Conservation (phyloP, 345 rosid species). For the Heritiera littoralis region DNA sequence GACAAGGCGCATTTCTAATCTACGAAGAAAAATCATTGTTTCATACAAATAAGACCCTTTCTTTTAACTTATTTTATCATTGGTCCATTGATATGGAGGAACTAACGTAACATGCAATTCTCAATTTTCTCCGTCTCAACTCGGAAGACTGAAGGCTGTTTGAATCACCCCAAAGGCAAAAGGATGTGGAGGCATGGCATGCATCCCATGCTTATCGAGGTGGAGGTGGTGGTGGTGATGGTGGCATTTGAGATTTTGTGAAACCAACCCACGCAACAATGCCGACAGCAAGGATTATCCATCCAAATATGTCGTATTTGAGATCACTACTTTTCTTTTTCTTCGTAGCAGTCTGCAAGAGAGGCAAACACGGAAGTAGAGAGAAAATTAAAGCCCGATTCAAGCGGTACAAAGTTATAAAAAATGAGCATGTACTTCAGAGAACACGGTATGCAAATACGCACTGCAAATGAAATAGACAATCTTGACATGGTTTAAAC, state of each 20-base stretch:
- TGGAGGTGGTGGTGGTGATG: conserved; percentile 39
- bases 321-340: conserved; percentile 66
- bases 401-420: background rate
- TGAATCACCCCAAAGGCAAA: background rate
- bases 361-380: background rate
- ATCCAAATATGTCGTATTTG: conserved; percentile 75
- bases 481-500: background rate
- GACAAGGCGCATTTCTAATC: background rate
- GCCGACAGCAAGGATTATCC: conserved; percentile 86
- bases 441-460: background rate
- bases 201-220: conserved; percentile 32
- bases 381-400: background rate
- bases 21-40: background rate
- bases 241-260: conserved; percentile 70
- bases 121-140: conserved; percentile 21
- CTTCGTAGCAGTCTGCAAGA: conserved; percentile 51
- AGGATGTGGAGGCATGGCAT: background rate
- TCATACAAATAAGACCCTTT: background rate
- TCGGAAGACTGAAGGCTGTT: background rate
- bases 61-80: background rate
- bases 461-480: background rate
- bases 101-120: conserved; percentile 15
- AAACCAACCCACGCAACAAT: conserved; percentile 80
- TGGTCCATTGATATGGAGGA: conserved; percentile 15
- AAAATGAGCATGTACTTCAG: background rate